Base-by-base conservation (phyloP, 176 grass and related monocot genomes). In the Phragmites australis region DNA sequence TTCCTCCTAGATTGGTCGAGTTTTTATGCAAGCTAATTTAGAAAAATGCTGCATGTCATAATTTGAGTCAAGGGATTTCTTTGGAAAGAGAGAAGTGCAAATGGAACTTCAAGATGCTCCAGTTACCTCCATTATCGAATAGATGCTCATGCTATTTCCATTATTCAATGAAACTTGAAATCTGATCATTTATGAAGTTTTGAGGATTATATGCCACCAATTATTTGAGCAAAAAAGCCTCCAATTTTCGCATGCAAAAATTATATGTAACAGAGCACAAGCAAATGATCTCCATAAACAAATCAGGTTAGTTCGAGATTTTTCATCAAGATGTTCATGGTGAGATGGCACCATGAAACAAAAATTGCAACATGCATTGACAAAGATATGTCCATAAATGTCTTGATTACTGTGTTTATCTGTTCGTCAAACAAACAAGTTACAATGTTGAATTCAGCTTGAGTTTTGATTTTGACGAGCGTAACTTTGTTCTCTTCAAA, bases 141-240 rank as follows among this genome's bases (percentile, higher is more conserved):
- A 29, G 26, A 17, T 21, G 15, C 25, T 31, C 25, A 9, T 48
- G 23, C 12, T 75, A 75, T 26, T 13, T 43, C 22, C n/a, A 43
- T 76, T 60, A 27, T 57, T 75, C 9, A 32, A 37, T n/a, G n/a
- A 70, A 77, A 77, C 55, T 48, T 61, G 23, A 72, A 54, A 73
- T 73, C 18, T 73, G 27, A 54, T 7, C 29, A n/a, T 32, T 72
- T 50, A 78, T 43, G n/a, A 16, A 74, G 55, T 14, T 18, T 8
- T 71, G 25, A 31, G 21, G 74, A 31, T 12, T 63, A 78, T 18
- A 48, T 48, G 23, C 47, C 9, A 79, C 18, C 7, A 34, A 65
- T n/a, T 51, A 27, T 32, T 42, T 9, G 5, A 74, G 11, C 8
- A 74, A 41, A 74, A 23, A 25, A 22, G 1, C 19, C 9, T 54